phyloP scores from a whole-genome alignment of 495 filamentous ascomycete genomes.

The Aspergillus sparsus region DNA sequence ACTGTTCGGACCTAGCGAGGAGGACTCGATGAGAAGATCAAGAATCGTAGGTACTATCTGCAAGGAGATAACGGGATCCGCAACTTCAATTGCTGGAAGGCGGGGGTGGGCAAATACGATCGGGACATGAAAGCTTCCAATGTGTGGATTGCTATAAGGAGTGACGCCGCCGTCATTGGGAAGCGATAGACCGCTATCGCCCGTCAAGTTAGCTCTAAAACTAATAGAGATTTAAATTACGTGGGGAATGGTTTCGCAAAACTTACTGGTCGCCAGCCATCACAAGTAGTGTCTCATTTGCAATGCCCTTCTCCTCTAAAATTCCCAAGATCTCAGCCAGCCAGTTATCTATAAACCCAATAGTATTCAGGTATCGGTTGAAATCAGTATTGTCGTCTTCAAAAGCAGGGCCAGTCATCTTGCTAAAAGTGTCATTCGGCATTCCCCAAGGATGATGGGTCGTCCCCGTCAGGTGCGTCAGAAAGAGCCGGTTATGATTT shows the following conservation, averaged over 20 bases:
- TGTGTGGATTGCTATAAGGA: conserved; percentile 53
- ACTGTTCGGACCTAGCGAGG: conserved; percentile 36
- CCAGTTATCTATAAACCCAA: conserved; percentile 48
- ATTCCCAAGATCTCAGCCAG: conserved; percentile 46
- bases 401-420: conserved; percentile 28
- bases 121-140: conserved; percentile 52
- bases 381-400: conserved; percentile 31
- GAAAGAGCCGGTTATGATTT: conserved; percentile 46
- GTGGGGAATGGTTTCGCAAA: background rate
- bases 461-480: conserved; percentile 51
- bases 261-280: conserved; percentile 50
- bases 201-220: background rate
- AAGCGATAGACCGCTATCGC: conserved; percentile 41
- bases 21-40: conserved; percentile 49
- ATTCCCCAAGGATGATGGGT: conserved; percentile 52
- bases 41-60: conserved; percentile 54
- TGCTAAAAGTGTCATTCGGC: conserved; percentile 38
- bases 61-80: conserved; percentile 44
- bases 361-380: conserved; percentile 46
- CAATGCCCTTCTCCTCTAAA: conserved; percentile 49
- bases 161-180: conserved; percentile 46
- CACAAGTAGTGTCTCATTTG: conserved; percentile 51
- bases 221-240: background rate
- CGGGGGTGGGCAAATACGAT: conserved; percentile 51
- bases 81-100: conserved; percentile 44